A percentile compares a stretch with the other conserved stretches of the same genome.
phyloP scores from a whole-genome alignment of 306 rosid genomes.

The Pueraria montana region DNA sequence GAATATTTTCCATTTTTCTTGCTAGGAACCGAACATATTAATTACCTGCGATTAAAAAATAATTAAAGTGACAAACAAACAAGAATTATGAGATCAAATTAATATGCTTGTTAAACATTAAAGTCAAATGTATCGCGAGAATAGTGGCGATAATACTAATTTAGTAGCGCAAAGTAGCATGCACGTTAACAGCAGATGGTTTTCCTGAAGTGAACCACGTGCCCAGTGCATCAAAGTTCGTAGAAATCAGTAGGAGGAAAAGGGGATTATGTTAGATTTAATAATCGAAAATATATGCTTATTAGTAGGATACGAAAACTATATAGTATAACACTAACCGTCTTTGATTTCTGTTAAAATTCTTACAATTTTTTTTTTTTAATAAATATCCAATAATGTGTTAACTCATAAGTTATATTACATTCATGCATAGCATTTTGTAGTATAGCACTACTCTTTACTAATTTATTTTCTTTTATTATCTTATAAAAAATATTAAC shows the following conservation, averaged over 20 bases:
- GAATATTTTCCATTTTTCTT: conserved; percentile 23
- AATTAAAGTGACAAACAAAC: background rate
- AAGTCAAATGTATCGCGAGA: conserved; percentile 23
- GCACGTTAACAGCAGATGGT: conserved; percentile 59
- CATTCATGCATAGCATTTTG: no score
- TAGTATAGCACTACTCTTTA: no score
- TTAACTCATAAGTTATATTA: no score
- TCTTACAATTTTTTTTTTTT: no score
- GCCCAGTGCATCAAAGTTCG: conserved; percentile 64
- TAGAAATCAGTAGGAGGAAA: background rate
- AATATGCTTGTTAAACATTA: background rate
- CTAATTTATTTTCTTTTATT: background rate
- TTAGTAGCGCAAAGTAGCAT: conserved; percentile 23
- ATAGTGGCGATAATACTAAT: conserved; percentile 9
- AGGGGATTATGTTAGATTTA: background rate
- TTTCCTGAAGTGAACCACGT: conserved; percentile 60
- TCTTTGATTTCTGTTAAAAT: no score
- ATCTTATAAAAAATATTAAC: no score
- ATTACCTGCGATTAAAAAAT: background rate
- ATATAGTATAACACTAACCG: no score
- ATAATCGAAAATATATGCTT: background rate
- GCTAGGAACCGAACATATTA: conserved; percentile 1
- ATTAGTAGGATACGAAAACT: no score
- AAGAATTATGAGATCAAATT: background rate
- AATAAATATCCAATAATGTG: no score